Percentiles rank a stretch among this genome's conserved stretches.
Evolutionary conservation across 1,284 basidiomycete genomes (phyloP).

Genomic region (Sporisorium exsertum): DNA sequence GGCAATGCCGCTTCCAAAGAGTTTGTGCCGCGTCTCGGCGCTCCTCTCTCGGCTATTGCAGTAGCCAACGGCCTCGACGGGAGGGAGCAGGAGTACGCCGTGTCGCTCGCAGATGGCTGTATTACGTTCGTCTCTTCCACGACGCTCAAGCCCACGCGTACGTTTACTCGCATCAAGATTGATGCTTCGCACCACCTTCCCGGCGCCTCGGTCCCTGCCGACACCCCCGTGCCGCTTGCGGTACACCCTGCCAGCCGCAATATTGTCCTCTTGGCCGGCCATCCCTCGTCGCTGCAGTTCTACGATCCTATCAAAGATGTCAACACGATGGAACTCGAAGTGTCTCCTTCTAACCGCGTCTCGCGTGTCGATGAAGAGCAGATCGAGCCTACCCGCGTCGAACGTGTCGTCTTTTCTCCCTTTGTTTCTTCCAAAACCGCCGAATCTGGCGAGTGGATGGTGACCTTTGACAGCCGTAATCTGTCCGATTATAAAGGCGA

Average conservation of each 20-base stretch:
- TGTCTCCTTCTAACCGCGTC: constrained; percentile 91
- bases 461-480: constrained; percentile 82
- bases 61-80: constrained; percentile 74
- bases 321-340: constrained; percentile 87
- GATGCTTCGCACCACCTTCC: constrained; percentile 58
- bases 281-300: constrained; percentile 92
- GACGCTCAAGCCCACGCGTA: constrained; percentile 79
- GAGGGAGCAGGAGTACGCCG: constrained; percentile 84
- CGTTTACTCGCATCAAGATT: constrained; percentile 82
- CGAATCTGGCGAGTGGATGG: constrained; percentile 80
- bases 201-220: constrained; percentile 11
- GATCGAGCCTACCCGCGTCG: constrained; percentile 82
- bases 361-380: constrained; percentile 83
- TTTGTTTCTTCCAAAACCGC: constrained; percentile 23
- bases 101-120: constrained; percentile 85
- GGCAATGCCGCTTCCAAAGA: constrained; percentile 56
- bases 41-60: constrained; percentile 76
- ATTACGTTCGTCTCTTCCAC: constrained; percentile 82
- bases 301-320: constrained; percentile 81
- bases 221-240: constrained; percentile 55
- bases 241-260: constrained; percentile 60
- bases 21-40: constrained; percentile 91
- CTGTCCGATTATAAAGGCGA: constrained; percentile 26
- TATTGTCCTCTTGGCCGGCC: constrained; percentile 85
- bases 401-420: constrained; percentile 77